A percentile compares a stretch with the other conserved stretches of the same genome.
Conservation (phyloP, 2,329 filamentous ascomycete genomes). For the Claviceps sp. region DNA sequence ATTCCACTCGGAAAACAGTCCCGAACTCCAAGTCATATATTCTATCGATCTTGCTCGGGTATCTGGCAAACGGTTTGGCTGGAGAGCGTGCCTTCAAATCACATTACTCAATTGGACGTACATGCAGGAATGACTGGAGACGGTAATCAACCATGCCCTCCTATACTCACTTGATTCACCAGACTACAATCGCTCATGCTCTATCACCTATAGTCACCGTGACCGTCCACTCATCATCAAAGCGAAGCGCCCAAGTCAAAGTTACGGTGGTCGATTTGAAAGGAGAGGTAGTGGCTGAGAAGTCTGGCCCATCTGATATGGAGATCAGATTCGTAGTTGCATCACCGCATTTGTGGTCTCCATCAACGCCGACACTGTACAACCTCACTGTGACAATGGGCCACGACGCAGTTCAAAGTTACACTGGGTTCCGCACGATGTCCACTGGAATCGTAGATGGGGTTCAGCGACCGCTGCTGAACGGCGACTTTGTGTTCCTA, state of each 20-base stretch:
- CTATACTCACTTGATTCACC: not conserved
- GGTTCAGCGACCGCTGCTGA: conserved; percentile 47
- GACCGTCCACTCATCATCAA: conserved; percentile 34
- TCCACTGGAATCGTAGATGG: conserved; percentile 42
- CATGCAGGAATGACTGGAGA: conserved; percentile 41
- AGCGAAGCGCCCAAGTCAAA: conserved; percentile 20
- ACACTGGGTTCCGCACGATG: conserved; percentile 57
- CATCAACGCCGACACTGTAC: conserved; percentile 48
- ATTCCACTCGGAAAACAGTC: conserved; percentile 57
- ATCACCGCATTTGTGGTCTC: conserved; percentile 50
- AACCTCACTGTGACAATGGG: conserved; percentile 43
- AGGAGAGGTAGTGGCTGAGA: conserved; percentile 28
- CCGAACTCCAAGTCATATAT: conserved; percentile 45
- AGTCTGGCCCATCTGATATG: conserved; percentile 30
- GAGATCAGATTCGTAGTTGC: conserved; percentile 41
- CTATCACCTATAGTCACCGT: conserved; percentile 32
- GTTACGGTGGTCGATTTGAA: conserved; percentile 22
- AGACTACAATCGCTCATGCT: not conserved
- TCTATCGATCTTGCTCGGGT: conserved; percentile 58
- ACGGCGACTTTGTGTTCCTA: conserved; percentile 54
- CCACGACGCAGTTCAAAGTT: conserved; percentile 44
- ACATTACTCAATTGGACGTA: conserved; percentile 47
- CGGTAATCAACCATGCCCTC: conserved; percentile 17
- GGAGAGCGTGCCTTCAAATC: conserved; percentile 42
- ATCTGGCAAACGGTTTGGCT: conserved; percentile 68